Evolutionary conservation across 116 monocot genomes (phyloP).

Genomic region (Zostera marina): DNA sequence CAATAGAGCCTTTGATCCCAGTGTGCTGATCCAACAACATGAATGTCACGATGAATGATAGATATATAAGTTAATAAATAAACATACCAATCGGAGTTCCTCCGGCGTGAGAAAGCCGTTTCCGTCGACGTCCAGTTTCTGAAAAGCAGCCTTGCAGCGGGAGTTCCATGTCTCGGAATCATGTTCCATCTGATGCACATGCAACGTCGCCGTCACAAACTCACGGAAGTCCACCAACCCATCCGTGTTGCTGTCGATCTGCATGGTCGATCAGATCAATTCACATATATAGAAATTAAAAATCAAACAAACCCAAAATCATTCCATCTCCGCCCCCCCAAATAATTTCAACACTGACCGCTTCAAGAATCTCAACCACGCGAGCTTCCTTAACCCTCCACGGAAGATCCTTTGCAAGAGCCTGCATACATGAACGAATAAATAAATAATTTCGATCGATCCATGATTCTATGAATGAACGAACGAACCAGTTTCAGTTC

Average conservation of each 20-base stretch:
- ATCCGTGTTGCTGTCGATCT: conserved; percentile 92
- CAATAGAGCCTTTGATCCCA: conserved; percentile 70
- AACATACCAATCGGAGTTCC: conserved; percentile 69
- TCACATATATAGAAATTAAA: neutral
- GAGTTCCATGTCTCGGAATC: conserved; percentile 63
- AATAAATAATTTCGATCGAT: neutral
- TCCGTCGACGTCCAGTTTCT: conserved; percentile 77
- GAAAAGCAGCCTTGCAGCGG: conserved; percentile 71
- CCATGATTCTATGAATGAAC: neutral
- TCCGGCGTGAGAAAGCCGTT: conserved; percentile 88
- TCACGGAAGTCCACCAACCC: conserved; percentile 85
- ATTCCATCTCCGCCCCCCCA: no score
- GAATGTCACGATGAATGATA: no score
- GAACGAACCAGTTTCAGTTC: conserved; percentile 83
- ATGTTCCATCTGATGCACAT: conserved; percentile 76
- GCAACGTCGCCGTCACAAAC: conserved; percentile 82
- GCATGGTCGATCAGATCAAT: conserved; percentile 1
- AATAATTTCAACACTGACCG: conserved; percentile 16
- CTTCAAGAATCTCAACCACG: conserved; percentile 82
- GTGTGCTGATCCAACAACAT: conserved; percentile 25
- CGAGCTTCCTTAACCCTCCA: conserved; percentile 78
- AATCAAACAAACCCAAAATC: conserved; percentile 15
- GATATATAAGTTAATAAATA: neutral
- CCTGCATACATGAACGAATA: conserved; percentile 16
- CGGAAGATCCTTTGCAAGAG: conserved; percentile 84